Evolutionary conservation across 495 filamentous ascomycete species (phyloP).

Genomic region (Aspergillus sparsus): DNA sequence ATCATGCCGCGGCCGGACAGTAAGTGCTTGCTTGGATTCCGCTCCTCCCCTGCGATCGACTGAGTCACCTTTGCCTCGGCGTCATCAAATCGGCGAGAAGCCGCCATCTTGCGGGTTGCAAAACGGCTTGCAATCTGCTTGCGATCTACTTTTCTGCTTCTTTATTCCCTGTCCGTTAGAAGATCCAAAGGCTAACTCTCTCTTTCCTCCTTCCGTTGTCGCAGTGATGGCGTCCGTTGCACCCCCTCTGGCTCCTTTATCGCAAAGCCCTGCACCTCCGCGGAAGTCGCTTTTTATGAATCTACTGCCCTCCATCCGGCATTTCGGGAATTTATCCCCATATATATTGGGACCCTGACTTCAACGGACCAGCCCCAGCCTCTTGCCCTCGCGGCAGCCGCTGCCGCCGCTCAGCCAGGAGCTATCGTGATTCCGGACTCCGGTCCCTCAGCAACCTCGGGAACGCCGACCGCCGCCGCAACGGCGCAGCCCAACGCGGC

Average conservation of each 20-base stretch:
- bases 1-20: slow-evolving; percentile 91
- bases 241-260: slow-evolving; percentile 82
- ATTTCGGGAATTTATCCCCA: slow-evolving; percentile 79
- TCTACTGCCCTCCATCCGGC: slow-evolving; percentile 65
- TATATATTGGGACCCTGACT: slow-evolving; percentile 76
- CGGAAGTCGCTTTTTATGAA: slow-evolving; percentile 93
- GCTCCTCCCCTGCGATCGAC: slow-evolving; percentile 8
- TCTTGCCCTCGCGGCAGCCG: slow-evolving; percentile 43
- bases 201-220: slow-evolving; percentile 5
- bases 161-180: slow-evolving; percentile 1
- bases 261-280: slow-evolving; percentile 88
- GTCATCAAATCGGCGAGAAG: neutral
- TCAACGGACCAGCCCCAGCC: slow-evolving; percentile 54
- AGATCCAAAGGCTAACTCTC: slow-evolving; percentile 12
- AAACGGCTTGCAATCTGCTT: neutral
- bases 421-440: slow-evolving; percentile 42
- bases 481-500: slow-evolving; percentile 12
- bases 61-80: slow-evolving; percentile 6
- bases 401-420: slow-evolving; percentile 45
- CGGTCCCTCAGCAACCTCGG: slow-evolving; percentile 32
- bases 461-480: slow-evolving; percentile 19
- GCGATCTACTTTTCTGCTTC: neutral
- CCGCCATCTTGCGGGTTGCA: neutral
- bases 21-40: slow-evolving; percentile 52
- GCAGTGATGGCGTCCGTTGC: slow-evolving; percentile 87